Base-by-base conservation (phyloP, 805 yeast genomes). In the Tetrapisispora pingtungensis region DNA sequence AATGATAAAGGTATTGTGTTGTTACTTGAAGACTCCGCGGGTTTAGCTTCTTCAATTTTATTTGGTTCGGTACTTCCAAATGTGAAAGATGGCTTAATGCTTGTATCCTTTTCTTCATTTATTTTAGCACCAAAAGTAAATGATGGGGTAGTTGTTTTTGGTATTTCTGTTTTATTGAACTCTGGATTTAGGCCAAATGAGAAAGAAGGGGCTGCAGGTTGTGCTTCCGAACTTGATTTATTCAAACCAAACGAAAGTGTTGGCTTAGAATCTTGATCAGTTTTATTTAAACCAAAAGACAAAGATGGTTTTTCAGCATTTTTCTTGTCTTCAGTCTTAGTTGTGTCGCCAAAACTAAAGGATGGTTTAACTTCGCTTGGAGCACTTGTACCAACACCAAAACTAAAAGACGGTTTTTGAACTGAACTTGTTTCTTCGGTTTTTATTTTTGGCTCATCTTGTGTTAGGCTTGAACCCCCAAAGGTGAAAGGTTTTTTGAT, bases 31-130 rank as follows among this genome's bases (percentile, higher is more conserved):
- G 20, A 15, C 5, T 12, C 31, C 4, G 13, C 31, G 8, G 36
- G 15, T 1, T 40, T 36, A 2, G 41, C 10, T 27, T n/a, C 32
- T 13, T 40, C 33, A 5, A 33, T 27, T 18, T 22, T 32, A 7
- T 13, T 47, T n/a, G 50, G 42, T 32, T 56, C 54, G 12, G 59
- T 36, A 36, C 56, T 56, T 43, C 59, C 60, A 36, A 62, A 62
- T n/a, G 17, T 22, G 27, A 41, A 41, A 3, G 39, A 27, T 31
- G 28, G 49, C 24, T 26, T 37, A 10, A 31, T 27, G 2, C 30
- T 18, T 18, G 24, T 12, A 7, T 37, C 20, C 10, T 41, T 36
- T 15, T 33, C 35, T 13, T 22, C 45, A 15, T 49, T 41, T 28
- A 54, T 55, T 14, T 58, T 38, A 36, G 58, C 57, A 41, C 59